phyloP scores from a whole-genome alignment of 2,329 filamentous ascomycete genomes.

The Teratosphaeria nubilosa region DNA sequence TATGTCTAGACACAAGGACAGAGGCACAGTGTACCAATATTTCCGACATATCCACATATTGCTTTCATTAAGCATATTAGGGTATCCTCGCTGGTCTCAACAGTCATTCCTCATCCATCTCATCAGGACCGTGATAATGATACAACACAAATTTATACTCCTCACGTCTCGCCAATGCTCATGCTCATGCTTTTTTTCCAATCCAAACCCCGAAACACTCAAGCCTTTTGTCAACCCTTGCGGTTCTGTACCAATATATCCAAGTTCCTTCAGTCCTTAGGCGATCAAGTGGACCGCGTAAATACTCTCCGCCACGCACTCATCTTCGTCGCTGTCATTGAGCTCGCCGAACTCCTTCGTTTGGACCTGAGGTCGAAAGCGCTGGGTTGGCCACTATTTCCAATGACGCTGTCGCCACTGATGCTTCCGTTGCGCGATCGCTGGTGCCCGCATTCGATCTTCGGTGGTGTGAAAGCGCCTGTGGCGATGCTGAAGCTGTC shows the following conservation, averaged over 20 bases:
- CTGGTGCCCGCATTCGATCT: background rate
- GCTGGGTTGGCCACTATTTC: background rate
- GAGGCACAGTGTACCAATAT: background rate
- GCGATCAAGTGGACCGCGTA: background rate
- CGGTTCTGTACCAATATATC: background rate
- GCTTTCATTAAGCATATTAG: background rate
- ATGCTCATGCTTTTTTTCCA: background rate
- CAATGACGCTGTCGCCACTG: background rate
- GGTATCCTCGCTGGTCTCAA: background rate
- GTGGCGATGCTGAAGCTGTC: conserved; percentile 4
- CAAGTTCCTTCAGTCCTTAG: background rate
- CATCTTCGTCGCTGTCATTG: conserved; percentile 2
- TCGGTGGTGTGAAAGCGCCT: background rate
- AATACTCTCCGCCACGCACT: conserved; percentile 4
- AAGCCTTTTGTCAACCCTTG: background rate
- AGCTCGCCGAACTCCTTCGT: conserved; percentile 3
- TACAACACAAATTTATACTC: background rate
- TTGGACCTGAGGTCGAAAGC: background rate
- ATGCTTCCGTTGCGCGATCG: background rate
- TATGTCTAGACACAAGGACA: background rate
- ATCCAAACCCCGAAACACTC: background rate
- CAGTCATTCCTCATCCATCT: background rate
- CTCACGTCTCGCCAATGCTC: background rate
- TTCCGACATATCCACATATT: background rate
- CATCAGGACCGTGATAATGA: background rate